Percentiles rank a stretch among this genome's conserved stretches.
These are phyloP conservation scores for Penicillium cinerascens DNA, from an alignment of 495 filamentous ascomycete genomes.

Conservation along the genomic window DNA sequence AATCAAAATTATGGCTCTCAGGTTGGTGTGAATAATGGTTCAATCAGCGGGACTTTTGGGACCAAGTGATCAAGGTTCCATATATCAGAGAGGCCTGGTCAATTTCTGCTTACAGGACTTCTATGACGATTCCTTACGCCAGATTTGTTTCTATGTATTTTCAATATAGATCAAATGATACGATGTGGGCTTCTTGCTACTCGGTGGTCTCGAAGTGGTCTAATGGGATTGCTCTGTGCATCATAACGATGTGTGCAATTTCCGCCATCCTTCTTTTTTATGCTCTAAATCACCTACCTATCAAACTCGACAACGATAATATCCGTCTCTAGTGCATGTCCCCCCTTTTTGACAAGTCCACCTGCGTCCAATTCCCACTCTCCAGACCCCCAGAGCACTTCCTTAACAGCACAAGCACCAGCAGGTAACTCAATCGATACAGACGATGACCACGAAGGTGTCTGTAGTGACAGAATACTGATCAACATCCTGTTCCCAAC, in stretches of 20 bases:
- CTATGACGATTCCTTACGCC: too few relatives aligned
- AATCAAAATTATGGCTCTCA: too few relatives aligned
- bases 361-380: conserved; percentile 8
- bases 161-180: too few relatives aligned
- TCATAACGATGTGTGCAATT: too few relatives aligned
- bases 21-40: too few relatives aligned
- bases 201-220: background rate
- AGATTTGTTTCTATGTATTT: too few relatives aligned
- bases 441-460: conserved; percentile 3
- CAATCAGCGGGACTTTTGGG: too few relatives aligned
- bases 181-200: background rate
- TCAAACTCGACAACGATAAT: conserved; percentile 14
- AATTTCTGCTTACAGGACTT: too few relatives aligned
- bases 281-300: background rate
- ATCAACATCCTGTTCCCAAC: conserved; percentile 14
- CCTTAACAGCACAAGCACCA: background rate
- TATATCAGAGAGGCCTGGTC: too few relatives aligned
- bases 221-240: too few relatives aligned
- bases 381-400: conserved; percentile 12
- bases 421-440: conserved; percentile 8
- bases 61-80: too few relatives aligned
- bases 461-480: conserved; percentile 17
- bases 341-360: conserved; percentile 8
- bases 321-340: conserved; percentile 12
- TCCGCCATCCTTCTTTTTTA: too few relatives aligned